Evolutionary conservation across 805 yeast species (phyloP), one percentile per base, ranked within the genome.

Genomic region (Jamesozyma gamospora): DNA sequence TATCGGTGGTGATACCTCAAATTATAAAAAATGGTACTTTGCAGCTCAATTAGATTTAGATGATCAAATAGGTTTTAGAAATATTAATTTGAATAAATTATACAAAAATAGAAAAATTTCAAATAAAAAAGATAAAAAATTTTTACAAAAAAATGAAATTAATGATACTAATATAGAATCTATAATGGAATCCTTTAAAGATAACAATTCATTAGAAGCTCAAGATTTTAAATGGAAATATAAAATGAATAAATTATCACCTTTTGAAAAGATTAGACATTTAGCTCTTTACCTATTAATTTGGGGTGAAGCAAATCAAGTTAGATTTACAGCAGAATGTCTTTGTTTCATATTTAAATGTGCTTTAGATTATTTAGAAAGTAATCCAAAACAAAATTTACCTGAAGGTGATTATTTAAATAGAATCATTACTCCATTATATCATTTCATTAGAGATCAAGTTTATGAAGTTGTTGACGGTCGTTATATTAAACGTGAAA

Each of bases 261-360:
- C 74, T 6, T 61, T 60, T 18, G 87, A 82, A 46, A 73, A 79
- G 60, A 72, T 78, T 4, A 66, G 72, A 39, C 95, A 86, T 44
- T 49, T 86, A 18, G 75, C 83, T 0, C 60, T 86, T 12, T 86
- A 77, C 51, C 67, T 86, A 12, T 57, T 83, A 40, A 72, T 83
- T 44, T 86, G 96, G 96, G 94, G 94, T 3, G 96, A 86, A 57
- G 87, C 95, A 0, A 84, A 82, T 53, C 88, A 84, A 50, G 60
- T 86, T 4, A 69, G 96, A 45, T 86, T 82, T 50, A 79, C 85
- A 77, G 92, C 96, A 0, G 96, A 86, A 54, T 84, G 94, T 51
- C 55, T 86, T 21, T 85, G 94, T 46, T 86, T 86, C 50, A 74
- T 86, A 26, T 84, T 77, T 65, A 83, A 85, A 51, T 83, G 94